A percentile compares a stretch with the other conserved stretches of the same genome.
phyloP scores from a whole-genome alignment of 169 alveolate species.

The Theileria parva region DNA sequence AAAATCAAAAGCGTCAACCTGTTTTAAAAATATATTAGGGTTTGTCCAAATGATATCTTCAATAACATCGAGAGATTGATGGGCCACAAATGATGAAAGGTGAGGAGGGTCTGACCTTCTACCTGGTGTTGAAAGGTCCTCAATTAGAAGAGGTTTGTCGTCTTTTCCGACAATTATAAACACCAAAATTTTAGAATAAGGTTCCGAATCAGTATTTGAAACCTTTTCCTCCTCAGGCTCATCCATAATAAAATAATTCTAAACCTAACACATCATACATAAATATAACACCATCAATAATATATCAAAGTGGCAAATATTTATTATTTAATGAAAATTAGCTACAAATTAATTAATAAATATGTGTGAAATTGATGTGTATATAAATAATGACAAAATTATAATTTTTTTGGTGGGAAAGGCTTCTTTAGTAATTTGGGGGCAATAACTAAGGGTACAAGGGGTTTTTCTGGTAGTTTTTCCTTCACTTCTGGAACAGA shows the following conservation, averaged over 20 bases:
- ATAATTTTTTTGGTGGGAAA: conserved; percentile 45
- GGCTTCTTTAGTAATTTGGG: conserved; percentile 65
- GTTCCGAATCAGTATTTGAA: conserved; percentile 8
- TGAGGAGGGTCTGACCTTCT: conserved; percentile 84
- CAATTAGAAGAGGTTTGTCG: conserved; percentile 85
- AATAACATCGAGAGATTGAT: conserved; percentile 84
- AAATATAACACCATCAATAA: conserved; percentile 1
- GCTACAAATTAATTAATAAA: neutral
- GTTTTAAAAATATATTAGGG: conserved; percentile 77
- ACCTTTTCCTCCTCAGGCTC: conserved; percentile 30
- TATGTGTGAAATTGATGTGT: too few relatives aligned
- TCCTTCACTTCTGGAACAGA: neutral
- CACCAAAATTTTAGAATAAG: conserved; percentile 70
- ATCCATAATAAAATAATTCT: neutral
- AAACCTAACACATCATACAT: neutral
- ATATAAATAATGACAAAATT: neutral
- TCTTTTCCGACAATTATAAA: conserved; percentile 87
- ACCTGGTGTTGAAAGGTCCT: conserved; percentile 83
- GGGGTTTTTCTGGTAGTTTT: conserved; percentile 27
- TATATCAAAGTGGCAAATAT: too few relatives aligned
- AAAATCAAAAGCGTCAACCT: conserved; percentile 82
- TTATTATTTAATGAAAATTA: too few relatives aligned
- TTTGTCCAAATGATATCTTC: conserved; percentile 81
- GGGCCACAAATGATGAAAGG: conserved; percentile 84
- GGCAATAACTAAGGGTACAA: conserved; percentile 47